Conservation (phyloP, 225 moss, liverwort and hornwort genomes). For the Neckera pumila region DNA sequence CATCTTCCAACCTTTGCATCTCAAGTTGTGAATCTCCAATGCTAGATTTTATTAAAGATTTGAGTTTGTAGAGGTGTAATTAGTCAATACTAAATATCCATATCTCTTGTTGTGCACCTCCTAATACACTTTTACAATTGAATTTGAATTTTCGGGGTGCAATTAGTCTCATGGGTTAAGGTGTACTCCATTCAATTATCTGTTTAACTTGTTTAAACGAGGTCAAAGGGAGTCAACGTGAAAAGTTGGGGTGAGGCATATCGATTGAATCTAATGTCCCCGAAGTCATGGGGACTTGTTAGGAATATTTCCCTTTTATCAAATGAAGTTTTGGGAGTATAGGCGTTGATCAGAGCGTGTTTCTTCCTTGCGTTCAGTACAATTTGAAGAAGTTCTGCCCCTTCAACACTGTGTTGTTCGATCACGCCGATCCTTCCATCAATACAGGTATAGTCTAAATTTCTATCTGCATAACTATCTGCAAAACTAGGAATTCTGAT, state of each 20-base stretch:
- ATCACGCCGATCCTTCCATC: constrained; percentile 93
- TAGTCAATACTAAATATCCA: neutral
- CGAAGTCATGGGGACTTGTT: neutral
- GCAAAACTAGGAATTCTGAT: neutral
- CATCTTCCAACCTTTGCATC: too few relatives aligned
- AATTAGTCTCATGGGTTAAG: neutral
- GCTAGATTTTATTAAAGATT: neutral
- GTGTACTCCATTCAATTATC: neutral
- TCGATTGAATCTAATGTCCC: neutral
- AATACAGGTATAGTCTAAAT: constrained; percentile 50
- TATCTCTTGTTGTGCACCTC: neutral
- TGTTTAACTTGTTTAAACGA: neutral
- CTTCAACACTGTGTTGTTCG: constrained; percentile 89
- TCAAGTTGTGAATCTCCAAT: neutral
- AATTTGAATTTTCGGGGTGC: neutral
- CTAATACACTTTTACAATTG: neutral
- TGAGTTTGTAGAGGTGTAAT: neutral
- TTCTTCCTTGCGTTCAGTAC: constrained; percentile 36
- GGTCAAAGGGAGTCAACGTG: neutral
- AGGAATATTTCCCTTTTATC: neutral
- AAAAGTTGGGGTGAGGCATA: neutral
- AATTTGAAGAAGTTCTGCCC: constrained; percentile 88
- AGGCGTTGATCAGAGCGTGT: neutral
- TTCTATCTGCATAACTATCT: neutral
- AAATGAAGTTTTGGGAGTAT: neutral